phyloP scores from a whole-genome alignment of 2,329 filamentous ascomycete genomes.

The Aspergillus melleus region DNA sequence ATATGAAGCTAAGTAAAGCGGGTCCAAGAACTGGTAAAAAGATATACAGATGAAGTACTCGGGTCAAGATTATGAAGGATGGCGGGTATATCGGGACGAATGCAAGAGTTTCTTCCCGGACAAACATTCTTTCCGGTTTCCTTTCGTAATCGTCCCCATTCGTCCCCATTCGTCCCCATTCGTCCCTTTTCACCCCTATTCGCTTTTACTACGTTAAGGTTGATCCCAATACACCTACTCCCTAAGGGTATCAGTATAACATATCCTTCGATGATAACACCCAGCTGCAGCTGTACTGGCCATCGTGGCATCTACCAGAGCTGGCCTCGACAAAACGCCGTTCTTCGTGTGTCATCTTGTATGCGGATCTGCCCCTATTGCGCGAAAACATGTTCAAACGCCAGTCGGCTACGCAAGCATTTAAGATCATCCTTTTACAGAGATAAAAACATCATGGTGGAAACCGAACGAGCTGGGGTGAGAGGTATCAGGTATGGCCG shows the following conservation, averaged over 20 bases:
- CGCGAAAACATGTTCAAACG: not conserved
- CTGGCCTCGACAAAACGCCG: not conserved
- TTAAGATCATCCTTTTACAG: not conserved
- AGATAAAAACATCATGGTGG: not conserved
- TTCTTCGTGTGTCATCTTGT: not conserved
- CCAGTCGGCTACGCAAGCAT: not conserved
- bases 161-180: not conserved
- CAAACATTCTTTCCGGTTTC: not conserved
- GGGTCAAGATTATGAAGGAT: too few species aligned
- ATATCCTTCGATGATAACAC: not conserved
- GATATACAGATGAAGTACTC: slow-evolving; percentile 1
- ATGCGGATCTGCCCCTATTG: slow-evolving; percentile 1
- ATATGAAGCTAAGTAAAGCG: too few species aligned
- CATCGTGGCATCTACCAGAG: not conserved
- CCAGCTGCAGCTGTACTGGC: not conserved
- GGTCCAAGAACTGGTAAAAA: too few species aligned
- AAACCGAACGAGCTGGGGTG: not conserved
- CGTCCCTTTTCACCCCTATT: not conserved
- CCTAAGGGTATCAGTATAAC: not conserved
- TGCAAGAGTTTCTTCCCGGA: not conserved
- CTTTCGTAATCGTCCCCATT: not conserved
- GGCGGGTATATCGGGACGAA: too few species aligned
- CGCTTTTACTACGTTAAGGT: not conserved
- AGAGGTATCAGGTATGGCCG: not conserved
- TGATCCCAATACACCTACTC: not conserved